Conservation (phyloP, 441 rosid species). For the Pelargonium australe region DNA sequence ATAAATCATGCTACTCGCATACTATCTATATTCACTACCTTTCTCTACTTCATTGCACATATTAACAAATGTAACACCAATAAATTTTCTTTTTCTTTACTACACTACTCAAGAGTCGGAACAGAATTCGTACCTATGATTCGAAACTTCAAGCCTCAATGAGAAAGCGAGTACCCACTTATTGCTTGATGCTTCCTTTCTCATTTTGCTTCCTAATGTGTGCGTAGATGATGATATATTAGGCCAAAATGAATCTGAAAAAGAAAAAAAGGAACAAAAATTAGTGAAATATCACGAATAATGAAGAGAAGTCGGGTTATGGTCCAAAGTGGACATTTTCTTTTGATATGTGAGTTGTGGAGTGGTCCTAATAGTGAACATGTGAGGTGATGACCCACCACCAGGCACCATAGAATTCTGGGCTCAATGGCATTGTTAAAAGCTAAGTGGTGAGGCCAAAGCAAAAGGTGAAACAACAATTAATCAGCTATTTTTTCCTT, state of each 20-base stretch:
- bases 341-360: background rate
- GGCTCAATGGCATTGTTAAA: background rate
- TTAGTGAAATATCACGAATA: background rate
- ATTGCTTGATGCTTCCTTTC: background rate
- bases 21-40: no score
- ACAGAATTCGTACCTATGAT: background rate
- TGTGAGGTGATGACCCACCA: slow-evolving; percentile 4
- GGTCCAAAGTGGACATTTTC: slow-evolving; percentile 1
- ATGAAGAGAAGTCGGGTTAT: background rate
- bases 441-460: slow-evolving; percentile 2
- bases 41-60: no score
- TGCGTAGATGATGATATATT: background rate
- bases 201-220: background rate
- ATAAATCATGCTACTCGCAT: background rate
- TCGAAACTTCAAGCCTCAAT: background rate
- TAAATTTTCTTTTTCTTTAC: no score
- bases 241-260: background rate
- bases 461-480: background rate
- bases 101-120: background rate
- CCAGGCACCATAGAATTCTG: background rate
- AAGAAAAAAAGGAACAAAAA: background rate
- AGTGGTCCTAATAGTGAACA: background rate
- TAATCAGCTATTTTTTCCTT: background rate
- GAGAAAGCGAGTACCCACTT: background rate
- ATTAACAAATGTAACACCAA: background rate